Evolutionary conservation across 192 early-diverging fungal species (phyloP), one percentile per base, ranked within the genome.

Genomic region (Allomyces macrogynus): DNA sequence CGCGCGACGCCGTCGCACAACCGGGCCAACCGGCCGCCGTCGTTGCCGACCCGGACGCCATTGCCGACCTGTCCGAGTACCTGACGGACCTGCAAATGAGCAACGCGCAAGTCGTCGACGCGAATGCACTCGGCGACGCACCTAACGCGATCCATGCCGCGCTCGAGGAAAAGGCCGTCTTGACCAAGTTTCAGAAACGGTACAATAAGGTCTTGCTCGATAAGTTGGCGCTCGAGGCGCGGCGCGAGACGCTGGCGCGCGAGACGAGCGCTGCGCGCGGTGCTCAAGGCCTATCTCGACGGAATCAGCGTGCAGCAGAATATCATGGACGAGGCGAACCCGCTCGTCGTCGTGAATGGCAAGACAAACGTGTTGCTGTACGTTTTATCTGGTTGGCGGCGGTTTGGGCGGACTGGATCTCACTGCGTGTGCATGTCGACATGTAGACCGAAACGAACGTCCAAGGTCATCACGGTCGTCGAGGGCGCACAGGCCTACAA

Each of bases 231-330:
- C 71, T 84, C 4, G 70, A 77, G 32, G 69, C 70, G 26, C 76
- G 78, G 61, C 68, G 74, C 16, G 72, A 71, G 24, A 24, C 60
- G 25, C 63, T 84, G 42, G 67, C 69, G 9, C 76, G 79, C 42
- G 81, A 84, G 69, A 84, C 62, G 62, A 63, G 72, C 76, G 64
- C 68, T 84, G 25, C 64, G 75, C 24, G 66, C 68, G 3, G 77
- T 84, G 24, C 68, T 84, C 64, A 76, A 82, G 44, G 78, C 82
- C 64, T 84, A 84, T 63, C 64, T 84, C 62, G 81, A 84, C 60
- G 81, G 81, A 12, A 81, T 84, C 61, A 76, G 73, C 27, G 66
- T 84, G 22, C 75, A 70, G 60, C 80, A 77, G 64, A 68, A 69
- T 16, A 78, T 82, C 12, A 61, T 84, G 49, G 70, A 73, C 22